Evolutionary conservation across 768 basidiomycete species (phyloP).

Genomic region (Suillus subaureus): DNA sequence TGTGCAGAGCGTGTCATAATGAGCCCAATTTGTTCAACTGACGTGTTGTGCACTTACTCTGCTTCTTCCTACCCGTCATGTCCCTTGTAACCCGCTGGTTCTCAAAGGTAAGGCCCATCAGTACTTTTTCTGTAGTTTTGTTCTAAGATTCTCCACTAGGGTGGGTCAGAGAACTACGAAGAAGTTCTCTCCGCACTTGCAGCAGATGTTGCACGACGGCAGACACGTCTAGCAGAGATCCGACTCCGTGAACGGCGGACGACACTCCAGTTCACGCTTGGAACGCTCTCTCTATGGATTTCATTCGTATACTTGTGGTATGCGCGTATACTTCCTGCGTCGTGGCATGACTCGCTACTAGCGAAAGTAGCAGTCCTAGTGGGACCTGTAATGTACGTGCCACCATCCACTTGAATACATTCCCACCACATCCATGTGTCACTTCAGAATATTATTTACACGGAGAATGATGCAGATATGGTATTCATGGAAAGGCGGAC

Average conservation of each 20-base stretch:
- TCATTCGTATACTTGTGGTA: slow-evolving; percentile 79
- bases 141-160: slow-evolving; percentile 12
- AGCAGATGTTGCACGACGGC: slow-evolving; percentile 69
- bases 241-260: slow-evolving; percentile 82
- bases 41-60: slow-evolving; percentile 4
- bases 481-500: slow-evolving; percentile 79
- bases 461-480: slow-evolving; percentile 82
- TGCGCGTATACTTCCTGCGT: slow-evolving; percentile 51
- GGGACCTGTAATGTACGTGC: slow-evolving; percentile 78
- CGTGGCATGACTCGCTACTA: slow-evolving; percentile 27
- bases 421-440: background rate
- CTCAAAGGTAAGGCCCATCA: slow-evolving; percentile 25
- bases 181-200: slow-evolving; percentile 68
- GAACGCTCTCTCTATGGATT: slow-evolving; percentile 75
- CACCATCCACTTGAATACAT: background rate
- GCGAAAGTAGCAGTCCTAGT: slow-evolving; percentile 57
- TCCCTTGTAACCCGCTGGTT: slow-evolving; percentile 33
- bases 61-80: slow-evolving; percentile 22
- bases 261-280: slow-evolving; percentile 75
- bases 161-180: slow-evolving; percentile 67
- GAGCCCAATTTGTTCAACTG: slow-evolving; percentile 6
- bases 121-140: background rate
- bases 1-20: background rate
- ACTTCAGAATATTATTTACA: slow-evolving; percentile 67
- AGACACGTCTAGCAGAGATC: slow-evolving; percentile 77